Conservation (phyloP, 768 basidiomycete species). For the Termitomyces sp. region DNA sequence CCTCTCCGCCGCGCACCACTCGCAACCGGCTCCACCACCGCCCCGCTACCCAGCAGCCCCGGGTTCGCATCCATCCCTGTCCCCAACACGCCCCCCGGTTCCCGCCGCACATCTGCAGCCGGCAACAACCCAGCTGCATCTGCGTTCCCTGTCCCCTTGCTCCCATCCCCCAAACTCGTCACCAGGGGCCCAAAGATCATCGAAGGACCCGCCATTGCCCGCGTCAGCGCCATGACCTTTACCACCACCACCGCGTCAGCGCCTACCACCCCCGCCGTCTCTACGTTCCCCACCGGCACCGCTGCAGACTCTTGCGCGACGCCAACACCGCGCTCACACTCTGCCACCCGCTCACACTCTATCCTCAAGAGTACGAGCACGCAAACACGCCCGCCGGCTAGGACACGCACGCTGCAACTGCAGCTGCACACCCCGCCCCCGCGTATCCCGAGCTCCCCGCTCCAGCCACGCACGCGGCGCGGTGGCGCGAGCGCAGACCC, state of each 20-base stretch:
- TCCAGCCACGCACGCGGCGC: no score
- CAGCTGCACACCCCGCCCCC: not conserved
- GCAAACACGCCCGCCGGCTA: not conserved
- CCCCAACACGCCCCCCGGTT: not conserved
- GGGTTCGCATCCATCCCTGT: not conserved
- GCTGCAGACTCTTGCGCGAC: not conserved
- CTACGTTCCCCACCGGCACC: not conserved
- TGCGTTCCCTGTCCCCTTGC: not conserved
- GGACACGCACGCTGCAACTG: not conserved
- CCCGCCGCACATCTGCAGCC: not conserved
- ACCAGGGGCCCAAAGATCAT: constrained; percentile 1
- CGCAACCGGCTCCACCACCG: constrained; percentile 1
- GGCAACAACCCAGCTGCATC: not conserved
- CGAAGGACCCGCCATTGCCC: not conserved
- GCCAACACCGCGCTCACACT: not conserved
- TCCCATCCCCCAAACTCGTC: not conserved
- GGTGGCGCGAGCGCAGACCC: no score
- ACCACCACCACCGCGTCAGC: not conserved
- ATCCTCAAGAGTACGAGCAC: not conserved
- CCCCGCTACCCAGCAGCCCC: constrained; percentile 2
- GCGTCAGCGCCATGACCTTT: not conserved
- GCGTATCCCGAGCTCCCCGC: not conserved
- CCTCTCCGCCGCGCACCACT: constrained; percentile 5
- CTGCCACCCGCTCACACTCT: not conserved
- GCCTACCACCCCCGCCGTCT: not conserved